Percentiles rank a stretch among this genome's conserved stretches.
These are phyloP conservation scores for Balakata baccata DNA, from an alignment of 345 rosid genomes.

Conservation along the genomic window DNA sequence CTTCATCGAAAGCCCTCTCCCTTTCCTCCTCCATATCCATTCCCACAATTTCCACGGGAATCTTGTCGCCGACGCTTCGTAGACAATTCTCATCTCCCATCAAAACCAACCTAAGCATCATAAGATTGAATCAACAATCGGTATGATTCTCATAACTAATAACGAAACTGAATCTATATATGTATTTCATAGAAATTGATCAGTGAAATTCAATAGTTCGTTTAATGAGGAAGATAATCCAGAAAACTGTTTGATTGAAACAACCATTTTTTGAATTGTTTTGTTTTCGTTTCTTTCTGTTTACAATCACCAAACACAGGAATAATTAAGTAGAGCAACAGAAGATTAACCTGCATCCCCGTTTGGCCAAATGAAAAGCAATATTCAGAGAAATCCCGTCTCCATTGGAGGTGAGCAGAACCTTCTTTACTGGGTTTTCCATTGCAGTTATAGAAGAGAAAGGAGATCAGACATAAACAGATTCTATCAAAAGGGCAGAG, in stretches of 20 bases:
- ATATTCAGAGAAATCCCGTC: constrained; percentile 65
- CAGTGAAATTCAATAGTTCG: background rate
- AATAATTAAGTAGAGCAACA: background rate
- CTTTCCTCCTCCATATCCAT: constrained; percentile 74
- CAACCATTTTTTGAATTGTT: background rate
- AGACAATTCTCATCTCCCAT: constrained; percentile 66
- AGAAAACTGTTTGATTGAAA: background rate
- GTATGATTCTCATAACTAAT: background rate
- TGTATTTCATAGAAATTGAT: background rate
- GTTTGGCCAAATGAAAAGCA: constrained; percentile 67
- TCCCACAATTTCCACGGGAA: constrained; percentile 54
- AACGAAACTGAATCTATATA: background rate
- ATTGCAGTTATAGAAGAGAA: constrained; percentile 18
- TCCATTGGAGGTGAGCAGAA: constrained; percentile 73
- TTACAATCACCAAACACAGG: constrained; percentile 12
- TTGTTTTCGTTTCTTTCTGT: background rate
- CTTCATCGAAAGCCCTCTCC: constrained; percentile 54
- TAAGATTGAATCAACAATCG: background rate
- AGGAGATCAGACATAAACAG: background rate
- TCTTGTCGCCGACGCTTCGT: constrained; percentile 39
- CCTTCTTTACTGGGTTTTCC: constrained; percentile 58
- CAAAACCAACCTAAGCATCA: constrained; percentile 59
- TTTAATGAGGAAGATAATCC: background rate
- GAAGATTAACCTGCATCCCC: constrained; percentile 67
- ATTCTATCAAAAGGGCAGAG: background rate